A percentile compares a stretch with the other conserved stretches of the same genome.
Evolutionary conservation across 352 stramenopile genomes (phyloP).

Genomic region (Pythium volutum): DNA sequence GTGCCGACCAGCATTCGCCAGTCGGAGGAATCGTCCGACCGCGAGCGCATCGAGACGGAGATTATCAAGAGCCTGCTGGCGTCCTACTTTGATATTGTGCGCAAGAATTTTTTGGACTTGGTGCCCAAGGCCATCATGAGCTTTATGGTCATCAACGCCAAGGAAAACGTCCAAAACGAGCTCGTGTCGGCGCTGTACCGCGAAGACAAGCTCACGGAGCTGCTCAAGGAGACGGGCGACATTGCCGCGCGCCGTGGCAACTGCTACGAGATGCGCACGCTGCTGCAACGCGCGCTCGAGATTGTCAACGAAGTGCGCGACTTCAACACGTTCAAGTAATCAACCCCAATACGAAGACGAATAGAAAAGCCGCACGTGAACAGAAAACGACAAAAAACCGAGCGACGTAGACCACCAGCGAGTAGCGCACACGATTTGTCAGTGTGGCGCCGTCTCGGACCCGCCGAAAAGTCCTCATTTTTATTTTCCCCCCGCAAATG

Average conservation of each 20-base stretch:
- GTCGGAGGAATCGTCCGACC: constrained; percentile 93
- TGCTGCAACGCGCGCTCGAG: constrained; percentile 94
- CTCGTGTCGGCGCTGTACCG: constrained; percentile 96
- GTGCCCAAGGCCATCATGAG: constrained; percentile 99
- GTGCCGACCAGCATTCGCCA: constrained; percentile 96
- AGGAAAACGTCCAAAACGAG: constrained; percentile 98
- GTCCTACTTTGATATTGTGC: constrained; percentile 99
- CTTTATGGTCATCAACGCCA: constrained; percentile 94
- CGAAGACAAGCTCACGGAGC: constrained; percentile 93
- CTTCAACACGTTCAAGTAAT: constrained; percentile 97
- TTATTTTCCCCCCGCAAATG: no score
- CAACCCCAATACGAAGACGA: constrained; percentile 1
- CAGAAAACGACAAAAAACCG: background rate
- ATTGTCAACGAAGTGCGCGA: constrained; percentile 99
- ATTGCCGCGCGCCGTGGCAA: constrained; percentile 93
- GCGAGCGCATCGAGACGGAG: constrained; percentile 96
- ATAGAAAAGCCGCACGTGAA: constrained; percentile 21
- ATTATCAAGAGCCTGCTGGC: constrained; percentile 98
- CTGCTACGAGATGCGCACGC: constrained; percentile 96
- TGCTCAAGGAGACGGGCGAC: constrained; percentile 95
- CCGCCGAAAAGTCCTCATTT: no score
- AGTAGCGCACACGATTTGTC: background rate
- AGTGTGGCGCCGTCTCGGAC: no score
- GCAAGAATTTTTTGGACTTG: constrained; percentile 99
- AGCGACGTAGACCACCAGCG: no score